Percentiles rank a stretch among this genome's conserved stretches.
These are phyloP conservation scores for Venturia aucupariae DNA, from an alignment of 2,329 filamentous ascomycete species.

Conservation along the genomic window DNA sequence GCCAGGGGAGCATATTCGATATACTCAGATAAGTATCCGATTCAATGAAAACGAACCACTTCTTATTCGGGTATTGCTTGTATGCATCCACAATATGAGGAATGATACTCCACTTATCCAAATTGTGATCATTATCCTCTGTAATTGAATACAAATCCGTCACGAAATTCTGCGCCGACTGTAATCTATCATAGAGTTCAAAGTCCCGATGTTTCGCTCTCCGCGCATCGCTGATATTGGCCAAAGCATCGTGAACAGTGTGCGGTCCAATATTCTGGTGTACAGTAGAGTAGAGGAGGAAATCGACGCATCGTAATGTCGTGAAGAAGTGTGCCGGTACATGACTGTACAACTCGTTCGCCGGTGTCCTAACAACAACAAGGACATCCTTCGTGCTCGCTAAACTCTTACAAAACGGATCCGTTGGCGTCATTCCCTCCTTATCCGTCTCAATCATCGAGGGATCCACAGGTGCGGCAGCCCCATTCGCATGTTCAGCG, in stretches of 20 bases:
- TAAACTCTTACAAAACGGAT: constrained; percentile 10
- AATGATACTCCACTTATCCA: constrained; percentile 33
- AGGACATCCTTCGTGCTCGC: constrained; percentile 13
- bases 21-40: constrained; percentile 50
- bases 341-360: constrained; percentile 14
- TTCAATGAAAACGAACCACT: constrained; percentile 53
- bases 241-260: constrained; percentile 16
- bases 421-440: not conserved
- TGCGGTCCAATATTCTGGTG: constrained; percentile 14
- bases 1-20: constrained; percentile 40
- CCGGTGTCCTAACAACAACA: constrained; percentile 16
- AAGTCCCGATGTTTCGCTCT: constrained; percentile 15
- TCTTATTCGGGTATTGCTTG: constrained; percentile 35
- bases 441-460: not conserved
- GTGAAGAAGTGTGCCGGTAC: constrained; percentile 16
- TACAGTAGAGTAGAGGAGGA: constrained; percentile 15
- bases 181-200: constrained; percentile 14
- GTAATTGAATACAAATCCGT: constrained; percentile 18
- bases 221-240: constrained; percentile 11
- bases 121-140: constrained; percentile 19
- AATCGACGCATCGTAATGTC: constrained; percentile 14
- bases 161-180: constrained; percentile 17
- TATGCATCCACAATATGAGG: constrained; percentile 28
- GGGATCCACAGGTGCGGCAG: not conserved
- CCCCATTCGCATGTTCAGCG: constrained; percentile 3